Conservation (phyloP, 2,329 filamentous ascomycete genomes). For the Fusarium sp. region DNA sequence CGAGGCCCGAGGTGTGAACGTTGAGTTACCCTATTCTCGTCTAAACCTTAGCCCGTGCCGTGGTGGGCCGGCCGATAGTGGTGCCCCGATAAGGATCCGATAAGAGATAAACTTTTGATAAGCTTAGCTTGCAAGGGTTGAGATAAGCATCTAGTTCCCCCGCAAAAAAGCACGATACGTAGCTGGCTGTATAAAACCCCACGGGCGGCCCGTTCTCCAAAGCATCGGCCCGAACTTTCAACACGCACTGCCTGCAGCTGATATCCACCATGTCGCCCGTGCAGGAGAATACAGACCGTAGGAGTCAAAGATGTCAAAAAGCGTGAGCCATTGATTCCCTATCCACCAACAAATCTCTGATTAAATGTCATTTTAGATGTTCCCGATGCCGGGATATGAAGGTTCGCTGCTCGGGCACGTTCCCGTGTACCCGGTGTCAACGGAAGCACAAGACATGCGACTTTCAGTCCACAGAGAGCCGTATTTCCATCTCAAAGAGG, state of each 20-base stretch:
- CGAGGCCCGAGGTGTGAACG: too few species aligned
- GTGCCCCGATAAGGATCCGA: too few species aligned
- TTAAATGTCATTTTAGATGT: background rate
- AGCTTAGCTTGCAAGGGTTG: background rate
- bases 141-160: background rate
- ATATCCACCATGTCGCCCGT: background rate
- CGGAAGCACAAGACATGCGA: background rate
- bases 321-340: background rate
- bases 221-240: background rate
- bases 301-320: background rate
- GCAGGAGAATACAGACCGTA: background rate
- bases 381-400: background rate
- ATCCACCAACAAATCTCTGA: accelerated
- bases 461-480: background rate
- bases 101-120: background rate
- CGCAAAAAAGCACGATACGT: background rate
- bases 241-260: background rate
- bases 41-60: background rate
- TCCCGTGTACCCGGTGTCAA: background rate
- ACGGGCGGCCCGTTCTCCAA: background rate
- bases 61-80: too few species aligned
- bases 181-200: background rate
- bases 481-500: background rate
- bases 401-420: background rate
- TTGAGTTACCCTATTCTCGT: background rate